Percentiles rank a stretch among this genome's conserved stretches.
Conservation (phyloP, 805 yeast species). For the Saturnispora hagleri region DNA sequence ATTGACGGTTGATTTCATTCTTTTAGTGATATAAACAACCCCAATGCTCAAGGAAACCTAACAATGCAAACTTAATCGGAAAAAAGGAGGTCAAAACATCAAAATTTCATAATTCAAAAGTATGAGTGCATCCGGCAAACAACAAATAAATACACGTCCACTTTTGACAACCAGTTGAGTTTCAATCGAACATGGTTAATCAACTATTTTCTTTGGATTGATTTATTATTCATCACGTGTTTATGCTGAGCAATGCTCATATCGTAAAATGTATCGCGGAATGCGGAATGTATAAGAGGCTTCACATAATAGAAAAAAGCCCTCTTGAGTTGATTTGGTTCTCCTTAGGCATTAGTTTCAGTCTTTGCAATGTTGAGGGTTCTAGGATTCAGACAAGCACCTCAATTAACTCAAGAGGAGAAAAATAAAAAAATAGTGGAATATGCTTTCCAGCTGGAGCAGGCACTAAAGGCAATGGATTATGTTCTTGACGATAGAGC, state of each 20-base stretch:
- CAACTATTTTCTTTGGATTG: no score
- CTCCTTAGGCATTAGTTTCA: not conserved
- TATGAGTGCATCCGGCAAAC: no score
- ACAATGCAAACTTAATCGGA: no score
- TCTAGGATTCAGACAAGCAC: conserved; percentile 19
- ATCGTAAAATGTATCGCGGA: not conserved
- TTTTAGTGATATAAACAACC: no score
- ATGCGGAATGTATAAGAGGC: not conserved
- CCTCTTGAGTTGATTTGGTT: not conserved
- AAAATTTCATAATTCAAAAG: no score
- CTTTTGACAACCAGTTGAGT: no score
- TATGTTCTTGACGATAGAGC: conserved; percentile 78
- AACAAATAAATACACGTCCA: no score
- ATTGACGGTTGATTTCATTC: no score
- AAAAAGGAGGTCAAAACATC: no score
- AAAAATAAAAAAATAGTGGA: conserved; percentile 28
- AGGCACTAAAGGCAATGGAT: conserved; percentile 85
- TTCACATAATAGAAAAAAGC: not conserved
- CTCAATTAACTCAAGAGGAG: conserved; percentile 19
- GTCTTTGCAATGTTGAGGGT: conserved; percentile 21
- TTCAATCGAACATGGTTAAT: no score
- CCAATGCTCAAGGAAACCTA: no score
- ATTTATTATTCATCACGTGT: not conserved
- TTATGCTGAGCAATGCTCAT: not conserved
- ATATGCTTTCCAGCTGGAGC: conserved; percentile 54